A percentile compares a stretch with the other conserved stretches of the same genome.
Conservation (phyloP, 768 basidiomycete genomes). For the Pleurotus djamor region DNA sequence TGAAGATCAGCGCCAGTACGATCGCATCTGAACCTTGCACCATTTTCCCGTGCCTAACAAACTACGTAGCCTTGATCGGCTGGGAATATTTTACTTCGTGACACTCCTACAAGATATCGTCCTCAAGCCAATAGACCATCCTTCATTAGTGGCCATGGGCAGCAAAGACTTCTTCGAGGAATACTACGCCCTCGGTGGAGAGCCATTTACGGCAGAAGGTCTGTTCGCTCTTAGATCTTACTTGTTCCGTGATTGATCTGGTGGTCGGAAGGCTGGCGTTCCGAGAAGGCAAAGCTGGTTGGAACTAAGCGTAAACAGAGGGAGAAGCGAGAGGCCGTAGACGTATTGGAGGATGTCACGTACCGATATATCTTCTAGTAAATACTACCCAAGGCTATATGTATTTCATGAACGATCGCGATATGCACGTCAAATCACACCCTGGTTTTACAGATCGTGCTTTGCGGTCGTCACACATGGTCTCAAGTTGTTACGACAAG, state of each 20-base stretch:
- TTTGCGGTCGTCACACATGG: no score
- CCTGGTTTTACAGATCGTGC: no score
- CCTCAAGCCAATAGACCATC: constrained; percentile 9
- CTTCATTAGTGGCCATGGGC: constrained; percentile 5
- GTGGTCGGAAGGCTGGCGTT: background rate
- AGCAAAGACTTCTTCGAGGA: constrained; percentile 13
- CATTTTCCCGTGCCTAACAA: background rate
- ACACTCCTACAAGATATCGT: constrained; percentile 10
- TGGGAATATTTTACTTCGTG: constrained; percentile 14
- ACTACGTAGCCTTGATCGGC: constrained; percentile 10
- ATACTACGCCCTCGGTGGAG: constrained; percentile 11
- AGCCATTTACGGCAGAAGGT: constrained; percentile 13
- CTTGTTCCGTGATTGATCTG: background rate
- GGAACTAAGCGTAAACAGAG: constrained; percentile 3
- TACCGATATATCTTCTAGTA: constrained; percentile 4
- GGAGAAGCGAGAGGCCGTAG: background rate
- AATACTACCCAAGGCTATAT: no score
- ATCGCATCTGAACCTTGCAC: background rate
- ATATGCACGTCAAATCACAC: no score
- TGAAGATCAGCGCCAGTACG: constrained; percentile 14
- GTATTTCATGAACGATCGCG: no score
- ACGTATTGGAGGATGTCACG: constrained; percentile 1
- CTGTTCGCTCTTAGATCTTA: background rate
- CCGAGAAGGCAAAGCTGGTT: constrained; percentile 1
- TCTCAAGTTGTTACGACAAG: no score